Percentiles rank a stretch among this genome's conserved stretches.
These are phyloP conservation scores for Acacia pycnantha DNA, from an alignment of 331 rosid genomes.

Conservation along the genomic window DNA sequence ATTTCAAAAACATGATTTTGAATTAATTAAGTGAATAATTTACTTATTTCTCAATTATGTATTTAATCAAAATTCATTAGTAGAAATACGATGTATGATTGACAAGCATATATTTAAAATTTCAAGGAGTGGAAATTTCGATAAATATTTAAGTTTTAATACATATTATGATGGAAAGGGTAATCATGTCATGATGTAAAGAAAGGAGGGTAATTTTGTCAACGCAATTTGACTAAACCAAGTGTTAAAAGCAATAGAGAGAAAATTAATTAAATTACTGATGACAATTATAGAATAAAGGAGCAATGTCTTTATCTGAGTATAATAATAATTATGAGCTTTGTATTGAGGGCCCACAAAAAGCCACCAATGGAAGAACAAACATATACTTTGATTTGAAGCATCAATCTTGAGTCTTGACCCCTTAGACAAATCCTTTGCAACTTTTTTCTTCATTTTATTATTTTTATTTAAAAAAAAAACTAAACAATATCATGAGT, in stretches of 20 bases:
- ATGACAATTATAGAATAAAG: neutral
- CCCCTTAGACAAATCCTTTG: constrained; percentile 23
- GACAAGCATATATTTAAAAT: neutral
- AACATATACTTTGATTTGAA: constrained; percentile 49
- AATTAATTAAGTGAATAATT: neutral
- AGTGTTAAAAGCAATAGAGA: neutral
- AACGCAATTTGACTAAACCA: constrained; percentile 3
- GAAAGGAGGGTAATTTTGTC: constrained; percentile 24
- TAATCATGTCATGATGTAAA: neutral
- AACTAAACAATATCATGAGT: neutral
- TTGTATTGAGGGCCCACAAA: constrained; percentile 11
- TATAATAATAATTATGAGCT: constrained; percentile 33
- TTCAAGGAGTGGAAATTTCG: neutral
- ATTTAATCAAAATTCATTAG: neutral
- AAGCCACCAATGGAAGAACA: constrained; percentile 39
- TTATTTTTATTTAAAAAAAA: neutral
- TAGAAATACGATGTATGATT: neutral
- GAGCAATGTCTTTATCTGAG: neutral
- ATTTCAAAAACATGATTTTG: neutral
- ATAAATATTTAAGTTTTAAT: too few species aligned
- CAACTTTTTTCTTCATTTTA: neutral
- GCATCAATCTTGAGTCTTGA: constrained; percentile 41
- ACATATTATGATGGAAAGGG: neutral
- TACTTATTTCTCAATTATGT: neutral
- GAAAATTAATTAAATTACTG: neutral